Evolutionary conservation across 2,329 filamentous ascomycete species (phyloP), one percentile per base, ranked within the genome.

Genomic region (Pseudopyrenochaeta lycopersici): DNA sequence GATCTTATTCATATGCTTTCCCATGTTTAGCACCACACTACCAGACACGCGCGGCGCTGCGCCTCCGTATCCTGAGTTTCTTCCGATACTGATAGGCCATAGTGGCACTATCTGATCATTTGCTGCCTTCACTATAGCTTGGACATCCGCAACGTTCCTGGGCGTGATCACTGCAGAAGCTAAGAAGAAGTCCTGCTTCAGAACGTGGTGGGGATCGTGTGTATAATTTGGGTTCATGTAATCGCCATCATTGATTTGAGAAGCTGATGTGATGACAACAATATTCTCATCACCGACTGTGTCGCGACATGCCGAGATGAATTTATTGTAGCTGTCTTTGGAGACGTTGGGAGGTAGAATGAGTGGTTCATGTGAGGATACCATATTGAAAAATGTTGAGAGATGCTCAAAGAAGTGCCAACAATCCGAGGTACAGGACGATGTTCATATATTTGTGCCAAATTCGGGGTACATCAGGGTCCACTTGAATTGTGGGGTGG

Each of bases 31-130:
- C 1, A 78, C 78, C 2, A 82, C 69, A 32, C 74, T 78, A 0
- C 80, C 80, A 5, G 73, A 71, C 1, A 81, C 72, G 3, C 78
- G 65, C 0, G 80, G 81, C 0, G 80, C 80, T 1, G 81, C 77
- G 1, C 81, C 81, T 12, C 81, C 81, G 53, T 83, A 83, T 0
- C 55, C 79, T 4, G 79, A 61, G 56, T 83, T 83, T 23, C 79
- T 74, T 9, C 78, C 78, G 56, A 64, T 71, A 31, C 68, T 69
- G 60, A 50, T 69, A 35, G 60, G 68, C 63, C 70, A 76, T 7
- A 76, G 33, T 1, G 71, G 71, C 4, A 76, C 62, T 2, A 53
- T 52, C 52, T 69, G 58, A 23, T 68, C 56, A 33, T 74, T 75
- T 4, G 71, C 72, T 35, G 63, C 60, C 36, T 58, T 53, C 12